phyloP scores from a whole-genome alignment of 2,329 filamentous ascomycete species.

The Macrophomina tecta region DNA sequence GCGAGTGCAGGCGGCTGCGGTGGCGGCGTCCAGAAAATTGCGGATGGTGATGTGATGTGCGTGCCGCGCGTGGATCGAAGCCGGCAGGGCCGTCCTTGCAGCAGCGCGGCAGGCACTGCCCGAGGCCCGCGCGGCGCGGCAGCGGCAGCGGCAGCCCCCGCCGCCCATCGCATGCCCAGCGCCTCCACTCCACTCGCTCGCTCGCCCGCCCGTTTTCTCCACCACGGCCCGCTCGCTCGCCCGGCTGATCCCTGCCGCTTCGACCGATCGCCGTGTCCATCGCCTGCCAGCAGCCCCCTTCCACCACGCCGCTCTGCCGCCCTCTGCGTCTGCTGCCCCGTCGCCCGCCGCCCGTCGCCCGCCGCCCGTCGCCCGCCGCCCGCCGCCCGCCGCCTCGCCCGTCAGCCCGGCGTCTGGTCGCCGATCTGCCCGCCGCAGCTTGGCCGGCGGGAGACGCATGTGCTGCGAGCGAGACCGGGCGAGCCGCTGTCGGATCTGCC shows the following conservation, averaged over 20 bases:
- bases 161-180: background rate
- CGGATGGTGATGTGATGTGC: constrained; percentile 13
- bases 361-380: too few species aligned
- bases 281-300: too few species aligned
- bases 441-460: background rate
- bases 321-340: background rate
- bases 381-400: background rate
- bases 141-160: background rate
- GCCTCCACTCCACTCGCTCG: background rate
- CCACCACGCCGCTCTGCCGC: too few species aligned
- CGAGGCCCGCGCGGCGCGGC: background rate
- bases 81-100: background rate
- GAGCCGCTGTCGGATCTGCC: constrained; percentile 7
- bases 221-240: background rate
- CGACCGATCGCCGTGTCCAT: too few species aligned
- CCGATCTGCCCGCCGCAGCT: background rate
- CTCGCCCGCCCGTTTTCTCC: background rate
- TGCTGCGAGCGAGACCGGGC: background rate
- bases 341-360: background rate
- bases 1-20: constrained; percentile 21
- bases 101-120: background rate
- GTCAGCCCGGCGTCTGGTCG: too few species aligned
- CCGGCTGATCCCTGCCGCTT: too few species aligned
- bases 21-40: constrained; percentile 19
- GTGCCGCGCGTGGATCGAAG: constrained; percentile 11